Evolutionary conservation across 345 rosid genomes (phyloP).

Genomic region (Odontarrhena argentea): DNA sequence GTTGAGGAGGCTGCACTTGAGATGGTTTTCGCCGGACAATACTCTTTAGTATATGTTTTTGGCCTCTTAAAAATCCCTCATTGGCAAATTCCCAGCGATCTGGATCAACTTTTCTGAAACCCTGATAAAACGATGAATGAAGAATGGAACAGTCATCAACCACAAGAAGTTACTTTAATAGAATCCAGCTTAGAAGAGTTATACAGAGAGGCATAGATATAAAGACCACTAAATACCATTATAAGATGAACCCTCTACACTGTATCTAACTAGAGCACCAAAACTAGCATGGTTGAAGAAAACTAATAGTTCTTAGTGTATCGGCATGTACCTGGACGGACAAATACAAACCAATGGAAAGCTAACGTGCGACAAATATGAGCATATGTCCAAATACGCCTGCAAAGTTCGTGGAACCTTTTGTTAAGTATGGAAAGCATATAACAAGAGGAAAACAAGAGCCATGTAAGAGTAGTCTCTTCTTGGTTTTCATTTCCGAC

Average conservation of each 20-base stretch:
- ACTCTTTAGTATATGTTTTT: constrained; percentile 65
- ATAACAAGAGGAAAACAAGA: background rate
- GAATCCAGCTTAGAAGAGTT: constrained; percentile 21
- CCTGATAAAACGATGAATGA: constrained; percentile 48
- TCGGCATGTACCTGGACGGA: constrained; percentile 37
- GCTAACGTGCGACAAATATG: constrained; percentile 37
- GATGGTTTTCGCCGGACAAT: constrained; percentile 75
- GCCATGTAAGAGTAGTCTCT: constrained; percentile 11
- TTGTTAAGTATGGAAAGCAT: constrained; percentile 34
- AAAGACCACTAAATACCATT: background rate
- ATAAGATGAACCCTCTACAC: constrained; percentile 24
- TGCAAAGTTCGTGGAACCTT: constrained; percentile 44
- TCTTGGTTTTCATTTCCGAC: background rate
- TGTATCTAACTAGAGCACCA: constrained; percentile 18
- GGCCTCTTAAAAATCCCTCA: constrained; percentile 85
- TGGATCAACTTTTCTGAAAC: constrained; percentile 88
- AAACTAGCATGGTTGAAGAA: constrained; percentile 34
- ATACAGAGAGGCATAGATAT: constrained; percentile 9
- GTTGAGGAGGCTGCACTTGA: constrained; percentile 57
- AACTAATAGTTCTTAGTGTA: constrained; percentile 34
- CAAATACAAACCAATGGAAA: constrained; percentile 37
- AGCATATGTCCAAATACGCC: constrained; percentile 41
- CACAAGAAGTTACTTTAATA: constrained; percentile 16
- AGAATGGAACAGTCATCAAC: constrained; percentile 29
- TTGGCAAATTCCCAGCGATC: constrained; percentile 92